Conservation (phyloP, 805 yeast species). For the Candida cerambycidarum region DNA sequence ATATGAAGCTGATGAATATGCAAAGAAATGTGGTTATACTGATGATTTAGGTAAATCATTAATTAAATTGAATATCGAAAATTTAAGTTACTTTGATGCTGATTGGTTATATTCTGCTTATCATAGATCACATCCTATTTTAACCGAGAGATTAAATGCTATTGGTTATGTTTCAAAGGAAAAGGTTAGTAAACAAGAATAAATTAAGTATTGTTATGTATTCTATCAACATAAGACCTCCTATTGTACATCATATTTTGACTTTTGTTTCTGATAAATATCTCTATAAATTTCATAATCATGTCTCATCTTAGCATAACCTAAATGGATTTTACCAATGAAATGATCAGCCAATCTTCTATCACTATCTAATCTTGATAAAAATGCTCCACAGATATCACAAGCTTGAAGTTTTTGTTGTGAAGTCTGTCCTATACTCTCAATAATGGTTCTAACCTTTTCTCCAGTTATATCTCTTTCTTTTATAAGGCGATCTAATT, state of each 20-base stretch:
- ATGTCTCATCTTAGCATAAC: slow-evolving; percentile 73
- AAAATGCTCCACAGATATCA: slow-evolving; percentile 83
- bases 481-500: slow-evolving; percentile 43
- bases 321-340: slow-evolving; percentile 81
- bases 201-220: background rate
- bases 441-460: slow-evolving; percentile 59
- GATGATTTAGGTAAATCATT: slow-evolving; percentile 68
- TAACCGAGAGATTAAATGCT: slow-evolving; percentile 84
- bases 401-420: slow-evolving; percentile 92
- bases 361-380: slow-evolving; percentile 84
- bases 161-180: slow-evolving; percentile 51
- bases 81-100: slow-evolving; percentile 82
- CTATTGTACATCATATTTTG: too few species aligned
- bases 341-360: slow-evolving; percentile 88
- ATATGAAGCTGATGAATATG: slow-evolving; percentile 90
- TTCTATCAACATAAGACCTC: slow-evolving; percentile 1
- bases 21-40: slow-evolving; percentile 71
- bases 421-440: slow-evolving; percentile 77
- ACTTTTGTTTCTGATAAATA: slow-evolving; percentile 11
- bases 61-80: slow-evolving; percentile 73
- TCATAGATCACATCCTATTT: slow-evolving; percentile 87
- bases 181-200: slow-evolving; percentile 22
- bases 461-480: slow-evolving; percentile 55
- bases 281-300: slow-evolving; percentile 36
- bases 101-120: slow-evolving; percentile 89